Evolutionary conservation across 352 stramenopile species (phyloP).

Genomic region (Phytophthora hibernalis): DNA sequence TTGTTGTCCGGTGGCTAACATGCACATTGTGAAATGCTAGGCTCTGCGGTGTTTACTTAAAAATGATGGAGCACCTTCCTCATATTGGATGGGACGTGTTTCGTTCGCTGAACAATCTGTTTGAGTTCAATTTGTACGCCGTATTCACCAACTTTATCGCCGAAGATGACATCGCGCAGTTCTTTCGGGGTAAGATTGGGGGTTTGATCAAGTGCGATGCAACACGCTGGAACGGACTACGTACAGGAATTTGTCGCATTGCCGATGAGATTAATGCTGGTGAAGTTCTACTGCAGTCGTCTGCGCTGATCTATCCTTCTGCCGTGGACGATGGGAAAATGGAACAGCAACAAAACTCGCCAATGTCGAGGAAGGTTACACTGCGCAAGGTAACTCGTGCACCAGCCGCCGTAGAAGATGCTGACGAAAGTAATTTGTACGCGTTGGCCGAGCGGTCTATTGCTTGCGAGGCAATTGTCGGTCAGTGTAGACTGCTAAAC

Average conservation of each 20-base stretch:
- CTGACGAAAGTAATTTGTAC: slow-evolving; percentile 65
- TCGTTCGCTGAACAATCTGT: slow-evolving; percentile 73
- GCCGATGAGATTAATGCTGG: slow-evolving; percentile 55
- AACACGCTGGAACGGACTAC: slow-evolving; percentile 51
- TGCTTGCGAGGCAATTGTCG: slow-evolving; percentile 67
- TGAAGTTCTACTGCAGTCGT: slow-evolving; percentile 59
- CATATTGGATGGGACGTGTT: slow-evolving; percentile 78
- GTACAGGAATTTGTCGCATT: slow-evolving; percentile 58
- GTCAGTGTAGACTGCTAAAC: slow-evolving; percentile 67
- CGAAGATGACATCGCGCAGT: slow-evolving; percentile 49
- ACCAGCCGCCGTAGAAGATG: slow-evolving; percentile 52
- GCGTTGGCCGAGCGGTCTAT: slow-evolving; percentile 70
- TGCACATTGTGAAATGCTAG: slow-evolving; percentile 33
- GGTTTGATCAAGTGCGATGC: slow-evolving; percentile 30
- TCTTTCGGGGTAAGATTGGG: slow-evolving; percentile 52
- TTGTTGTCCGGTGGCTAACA: not conserved
- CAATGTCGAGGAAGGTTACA: slow-evolving; percentile 44
- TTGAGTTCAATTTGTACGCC: slow-evolving; percentile 84
- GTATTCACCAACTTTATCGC: slow-evolving; percentile 75
- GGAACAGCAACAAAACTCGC: slow-evolving; percentile 28
- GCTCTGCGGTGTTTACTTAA: slow-evolving; percentile 84
- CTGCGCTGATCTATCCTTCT: slow-evolving; percentile 41
- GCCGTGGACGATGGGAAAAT: slow-evolving; percentile 22
- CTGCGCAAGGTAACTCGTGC: slow-evolving; percentile 61
- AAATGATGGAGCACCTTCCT: slow-evolving; percentile 88